Base-by-base conservation (phyloP, 768 basidiomycete species). In the Mycena chlorophos region DNA sequence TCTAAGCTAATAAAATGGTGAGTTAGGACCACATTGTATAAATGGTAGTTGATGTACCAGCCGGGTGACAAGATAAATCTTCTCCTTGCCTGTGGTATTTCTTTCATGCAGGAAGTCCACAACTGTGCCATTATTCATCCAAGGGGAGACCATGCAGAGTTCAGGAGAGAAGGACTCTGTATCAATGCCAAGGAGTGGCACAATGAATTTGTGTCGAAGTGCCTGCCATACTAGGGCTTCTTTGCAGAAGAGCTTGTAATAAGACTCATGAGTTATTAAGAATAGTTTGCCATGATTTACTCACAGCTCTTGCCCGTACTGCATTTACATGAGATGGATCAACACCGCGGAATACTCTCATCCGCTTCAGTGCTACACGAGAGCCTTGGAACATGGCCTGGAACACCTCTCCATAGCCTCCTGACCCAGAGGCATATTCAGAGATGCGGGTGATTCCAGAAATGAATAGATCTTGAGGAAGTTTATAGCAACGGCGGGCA, bases 111-210 rank as follows among this genome's bases (percentile, higher is more conserved):
- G 30, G 48, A 49, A 61, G 4, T 26, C 17, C n/a, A 49, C 55
- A 8, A 65, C 51, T 20, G 54, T 60, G 3, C 64, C 62, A 50
- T 65, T 64, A n/a, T 61, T 49, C 67, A 68, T 67, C 63, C 65
- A 68, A 1, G 66, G 67, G 23, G 66, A 67, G 26, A 68, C 61
- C 45, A 68, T 42, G 47, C 64, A 63, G 22, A 63, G 49, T 1
- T 43, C 48, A 0, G 65, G 61, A 3, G 52, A 30, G 51, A 66
- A 67, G 4, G 55, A 43, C 23, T 62, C 60, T 16, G 51, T 56
- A 40, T 61, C 57, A 19, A 68, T 61, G 4, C 66, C 66, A 28
- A 62, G 55, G 20, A 68, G 49, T 0, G 65, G 65, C 0, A 66
- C 49, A 8, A 68, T 61, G 37, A 62, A 55, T 2, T 40, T 52